Base-by-base conservation (phyloP, 768 basidiomycete genomes). In the Pholiota conissans region DNA sequence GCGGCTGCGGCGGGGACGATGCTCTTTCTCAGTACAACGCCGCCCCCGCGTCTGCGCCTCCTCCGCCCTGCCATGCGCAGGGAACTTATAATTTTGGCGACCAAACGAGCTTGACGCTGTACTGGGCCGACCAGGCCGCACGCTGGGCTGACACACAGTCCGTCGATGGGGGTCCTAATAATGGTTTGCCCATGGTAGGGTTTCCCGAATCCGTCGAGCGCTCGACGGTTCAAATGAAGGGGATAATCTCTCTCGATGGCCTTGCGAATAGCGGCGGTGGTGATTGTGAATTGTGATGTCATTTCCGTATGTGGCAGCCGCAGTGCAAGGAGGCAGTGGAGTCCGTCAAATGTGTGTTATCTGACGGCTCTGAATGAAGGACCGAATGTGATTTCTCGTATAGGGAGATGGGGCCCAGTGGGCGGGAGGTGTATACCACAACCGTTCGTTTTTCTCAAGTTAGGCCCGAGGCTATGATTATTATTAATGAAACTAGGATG, bases 201-300 rank as follows among this genome's bases (percentile, higher is more conserved):
- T 62, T 73, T 69, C 67, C 75, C 37, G 71, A 77, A 16, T 82
- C 80, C 55, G 75, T 74, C 58, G 78, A 80, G 70, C 78, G 80
- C 45, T 82, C 76, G 52, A 79, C 79, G 39, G 74, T 64, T 40
- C 64, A 55, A n/a, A 49, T 71, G 66, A 69, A 32, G 16, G n/a
- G 13, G 27, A 8, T n/a, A 55, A 6, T 32, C 30, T 32, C 13
- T 57, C 50, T 55, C 67, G 58, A 52, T 51, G n/a, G n/a, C n/a
- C n/a, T n/a, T 53, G 63, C 42, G 52, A 53, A 34, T 39, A 28
- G 27, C 18, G 55, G 52, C 46, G 34, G 49, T 24, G 42, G 42
- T 32, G 30, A 6, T 32, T 32, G 30, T 32, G 30, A 13, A 32
- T 32, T 32, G 30, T 32, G 30, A 32, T 32, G 30, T 32, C 13